Conservation (phyloP, 1,139 yeast species). For the Waltiozyma sp. region DNA sequence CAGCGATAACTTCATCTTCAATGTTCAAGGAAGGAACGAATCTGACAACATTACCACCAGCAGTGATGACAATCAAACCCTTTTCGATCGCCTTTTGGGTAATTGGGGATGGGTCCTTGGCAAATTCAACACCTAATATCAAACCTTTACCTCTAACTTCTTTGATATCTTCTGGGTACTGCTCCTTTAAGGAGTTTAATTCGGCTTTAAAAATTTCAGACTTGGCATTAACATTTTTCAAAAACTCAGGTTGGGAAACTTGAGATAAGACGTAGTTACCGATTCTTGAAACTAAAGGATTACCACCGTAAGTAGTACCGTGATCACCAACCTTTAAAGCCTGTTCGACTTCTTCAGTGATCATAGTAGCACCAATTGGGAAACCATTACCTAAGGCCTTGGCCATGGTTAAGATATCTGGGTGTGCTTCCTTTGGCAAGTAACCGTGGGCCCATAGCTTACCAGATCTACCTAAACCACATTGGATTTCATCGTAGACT, state of each 20-base stretch:
- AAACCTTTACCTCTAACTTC: slow-evolving; percentile 84
- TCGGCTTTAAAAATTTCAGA: slow-evolving; percentile 43
- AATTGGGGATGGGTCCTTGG: slow-evolving; percentile 51
- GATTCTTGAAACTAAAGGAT: slow-evolving; percentile 80
- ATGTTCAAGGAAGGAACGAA: slow-evolving; percentile 89
- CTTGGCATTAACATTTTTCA: slow-evolving; percentile 46
- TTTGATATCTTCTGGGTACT: slow-evolving; percentile 47
- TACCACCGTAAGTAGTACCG: slow-evolving; percentile 97
- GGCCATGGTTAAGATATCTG: slow-evolving; percentile 89
- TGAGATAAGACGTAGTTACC: slow-evolving; percentile 66
- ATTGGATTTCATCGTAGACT: slow-evolving; percentile 92
- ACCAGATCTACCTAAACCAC: slow-evolving; percentile 93
- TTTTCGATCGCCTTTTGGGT: slow-evolving; percentile 60
- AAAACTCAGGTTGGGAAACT: slow-evolving; percentile 50
- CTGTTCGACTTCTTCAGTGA: slow-evolving; percentile 66
- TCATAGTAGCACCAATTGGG: slow-evolving; percentile 92
- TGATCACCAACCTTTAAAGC: slow-evolving; percentile 84
- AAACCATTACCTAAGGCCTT: slow-evolving; percentile 97
- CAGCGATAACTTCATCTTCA: slow-evolving; percentile 51
- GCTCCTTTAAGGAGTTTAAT: slow-evolving; percentile 39
- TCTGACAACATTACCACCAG: slow-evolving; percentile 84
- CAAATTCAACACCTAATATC: slow-evolving; percentile 71
- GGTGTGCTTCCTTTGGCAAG: slow-evolving; percentile 70
- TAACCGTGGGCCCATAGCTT: slow-evolving; percentile 84
- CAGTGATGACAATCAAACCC: slow-evolving; percentile 77